Percentiles rank a stretch among this genome's conserved stretches.
Evolutionary conservation across 306 rosid species (phyloP).

Genomic region (Prunus padus): DNA sequence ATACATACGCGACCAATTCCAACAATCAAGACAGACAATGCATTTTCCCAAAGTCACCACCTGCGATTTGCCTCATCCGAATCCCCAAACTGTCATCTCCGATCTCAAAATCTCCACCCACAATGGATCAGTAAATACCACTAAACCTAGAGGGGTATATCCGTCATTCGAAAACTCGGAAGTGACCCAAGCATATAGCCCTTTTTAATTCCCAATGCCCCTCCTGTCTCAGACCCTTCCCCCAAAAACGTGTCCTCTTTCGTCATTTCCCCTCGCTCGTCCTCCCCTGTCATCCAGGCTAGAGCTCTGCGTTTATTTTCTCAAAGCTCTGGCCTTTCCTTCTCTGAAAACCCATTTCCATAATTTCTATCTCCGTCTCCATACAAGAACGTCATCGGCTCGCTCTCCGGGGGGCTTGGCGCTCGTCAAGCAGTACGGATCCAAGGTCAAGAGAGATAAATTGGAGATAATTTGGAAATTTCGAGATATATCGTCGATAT

Average conservation of each 20-base stretch:
- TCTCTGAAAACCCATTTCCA: conserved; percentile 13
- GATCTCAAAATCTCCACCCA: neutral
- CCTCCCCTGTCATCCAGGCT: neutral
- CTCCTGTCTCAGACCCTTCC: conserved; percentile 10
- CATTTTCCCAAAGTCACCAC: neutral
- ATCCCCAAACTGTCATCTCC: conserved; percentile 20
- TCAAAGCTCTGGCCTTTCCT: conserved; percentile 28
- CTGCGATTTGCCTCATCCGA: neutral
- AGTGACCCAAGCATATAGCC: conserved; percentile 13
- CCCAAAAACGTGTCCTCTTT: conserved; percentile 28
- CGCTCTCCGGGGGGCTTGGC: too few relatives aligned
- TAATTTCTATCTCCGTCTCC: conserved; percentile 7
- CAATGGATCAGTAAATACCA: neutral
- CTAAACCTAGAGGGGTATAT: neutral
- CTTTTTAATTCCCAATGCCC: conserved; percentile 34
- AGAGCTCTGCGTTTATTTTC: conserved; percentile 9
- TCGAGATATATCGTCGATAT: too few relatives aligned
- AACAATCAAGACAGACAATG: conserved; percentile 20
- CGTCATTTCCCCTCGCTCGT: conserved; percentile 18
- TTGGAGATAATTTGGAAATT: too few relatives aligned
- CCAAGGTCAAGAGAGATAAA: too few relatives aligned
- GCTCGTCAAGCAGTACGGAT: too few relatives aligned
- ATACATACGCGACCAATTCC: neutral
- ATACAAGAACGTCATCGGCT: too few relatives aligned
- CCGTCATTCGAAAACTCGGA: conserved; percentile 7